Conservation (phyloP, 2,329 filamentous ascomycete species). For the Paraconiothyrium sp. region DNA sequence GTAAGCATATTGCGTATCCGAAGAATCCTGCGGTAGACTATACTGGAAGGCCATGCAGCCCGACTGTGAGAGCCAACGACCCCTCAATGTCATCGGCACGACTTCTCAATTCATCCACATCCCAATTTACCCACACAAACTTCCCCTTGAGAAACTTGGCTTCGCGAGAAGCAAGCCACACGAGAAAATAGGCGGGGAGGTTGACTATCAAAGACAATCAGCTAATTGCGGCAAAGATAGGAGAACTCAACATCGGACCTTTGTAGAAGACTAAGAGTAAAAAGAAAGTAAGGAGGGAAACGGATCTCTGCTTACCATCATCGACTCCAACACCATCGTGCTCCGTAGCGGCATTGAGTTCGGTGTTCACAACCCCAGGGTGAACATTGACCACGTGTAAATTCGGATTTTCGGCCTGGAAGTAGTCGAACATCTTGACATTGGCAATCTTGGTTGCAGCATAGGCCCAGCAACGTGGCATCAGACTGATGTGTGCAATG, state of each 20-base stretch:
- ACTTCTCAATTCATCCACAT: slow-evolving; percentile 38
- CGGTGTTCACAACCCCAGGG: slow-evolving; percentile 52
- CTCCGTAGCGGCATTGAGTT: slow-evolving; percentile 33
- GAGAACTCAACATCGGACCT: slow-evolving; percentile 10
- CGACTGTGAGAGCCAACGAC: slow-evolving; percentile 19
- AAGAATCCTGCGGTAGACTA: slow-evolving; percentile 17
- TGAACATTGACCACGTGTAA: slow-evolving; percentile 51
- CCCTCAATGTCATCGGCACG: slow-evolving; percentile 22
- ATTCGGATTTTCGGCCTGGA: slow-evolving; percentile 48
- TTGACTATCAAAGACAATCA: slow-evolving; percentile 21
- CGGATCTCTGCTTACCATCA: slow-evolving; percentile 22
- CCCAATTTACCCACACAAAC: slow-evolving; percentile 38
- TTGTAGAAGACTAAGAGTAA: slow-evolving; percentile 6
- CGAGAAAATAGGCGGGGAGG: slow-evolving; percentile 39
- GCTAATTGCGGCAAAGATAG: slow-evolving; percentile 11
- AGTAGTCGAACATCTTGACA: slow-evolving; percentile 46
- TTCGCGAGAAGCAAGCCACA: slow-evolving; percentile 40
- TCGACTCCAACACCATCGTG: slow-evolving; percentile 16
- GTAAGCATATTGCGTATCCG: not conserved
- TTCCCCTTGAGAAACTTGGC: slow-evolving; percentile 31
- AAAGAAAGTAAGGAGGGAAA: slow-evolving; percentile 1
- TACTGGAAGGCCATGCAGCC: slow-evolving; percentile 22
- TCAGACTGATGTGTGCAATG: slow-evolving; percentile 17
- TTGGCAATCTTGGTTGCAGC: slow-evolving; percentile 44
- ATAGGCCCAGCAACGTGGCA: slow-evolving; percentile 33